Evolutionary conservation across 768 basidiomycete species (phyloP).

Genomic region (Cystofilobasidium ferigula): DNA sequence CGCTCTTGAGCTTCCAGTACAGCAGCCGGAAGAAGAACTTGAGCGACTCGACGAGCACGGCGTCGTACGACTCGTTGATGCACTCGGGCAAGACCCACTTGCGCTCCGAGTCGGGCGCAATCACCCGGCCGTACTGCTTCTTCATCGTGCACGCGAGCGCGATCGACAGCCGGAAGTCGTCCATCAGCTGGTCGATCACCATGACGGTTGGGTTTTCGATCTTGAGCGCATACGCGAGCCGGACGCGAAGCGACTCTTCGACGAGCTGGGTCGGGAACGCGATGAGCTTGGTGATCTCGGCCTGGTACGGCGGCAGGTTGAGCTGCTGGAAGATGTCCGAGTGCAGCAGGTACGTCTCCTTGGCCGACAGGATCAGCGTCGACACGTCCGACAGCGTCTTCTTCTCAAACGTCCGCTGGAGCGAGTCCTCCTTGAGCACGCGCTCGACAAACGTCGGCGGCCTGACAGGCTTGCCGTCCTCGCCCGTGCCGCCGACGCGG

Average conservation of each 20-base stretch:
- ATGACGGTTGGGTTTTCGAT: slow-evolving; percentile 25
- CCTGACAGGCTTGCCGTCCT: slow-evolving; percentile 21
- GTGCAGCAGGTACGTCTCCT: slow-evolving; percentile 73
- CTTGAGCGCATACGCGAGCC: slow-evolving; percentile 48
- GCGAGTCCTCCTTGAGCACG: slow-evolving; percentile 87
- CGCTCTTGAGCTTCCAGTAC: slow-evolving; percentile 91
- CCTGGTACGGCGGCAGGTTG: slow-evolving; percentile 77
- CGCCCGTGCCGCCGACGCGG: slow-evolving; percentile 3
- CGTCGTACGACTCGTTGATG: slow-evolving; percentile 80
- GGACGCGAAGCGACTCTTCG: slow-evolving; percentile 77
- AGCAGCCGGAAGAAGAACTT: slow-evolving; percentile 84
- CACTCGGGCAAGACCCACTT: slow-evolving; percentile 83
- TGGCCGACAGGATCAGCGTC: slow-evolving; percentile 69
- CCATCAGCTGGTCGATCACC: slow-evolving; percentile 26
- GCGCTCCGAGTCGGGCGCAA: slow-evolving; percentile 70
- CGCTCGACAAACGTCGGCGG: slow-evolving; percentile 76
- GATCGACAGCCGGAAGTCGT: slow-evolving; percentile 25
- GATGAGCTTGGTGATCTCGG: slow-evolving; percentile 77
- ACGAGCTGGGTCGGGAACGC: slow-evolving; percentile 94
- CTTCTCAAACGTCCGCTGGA: slow-evolving; percentile 86
- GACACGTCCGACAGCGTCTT: slow-evolving; percentile 59
- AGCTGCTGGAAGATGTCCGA: slow-evolving; percentile 66
- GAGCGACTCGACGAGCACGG: slow-evolving; percentile 73
- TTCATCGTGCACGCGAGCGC: slow-evolving; percentile 26
- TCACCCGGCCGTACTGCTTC: slow-evolving; percentile 38